Evolutionary conservation across 345 rosid species (phyloP), one percentile per base, ranked within the genome.

Genomic region (Brassica incana): DNA sequence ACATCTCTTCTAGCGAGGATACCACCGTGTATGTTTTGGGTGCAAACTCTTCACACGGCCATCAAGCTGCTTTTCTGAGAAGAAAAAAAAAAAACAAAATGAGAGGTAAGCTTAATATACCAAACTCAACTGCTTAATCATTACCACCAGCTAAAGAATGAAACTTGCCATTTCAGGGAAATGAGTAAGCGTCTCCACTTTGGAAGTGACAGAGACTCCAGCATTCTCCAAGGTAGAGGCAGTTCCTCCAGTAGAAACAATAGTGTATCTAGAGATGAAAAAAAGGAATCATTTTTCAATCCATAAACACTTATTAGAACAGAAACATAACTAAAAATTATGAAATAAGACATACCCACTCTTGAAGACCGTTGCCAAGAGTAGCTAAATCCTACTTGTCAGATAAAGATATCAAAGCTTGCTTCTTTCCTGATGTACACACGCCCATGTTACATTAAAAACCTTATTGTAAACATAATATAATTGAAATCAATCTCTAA

Each of bases 191-290:
- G 85, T 87, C 76, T 95, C 98, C 75, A 93, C 98, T 89, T 89
- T 93, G 74, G 30, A 27, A 27, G 91, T 95, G 16, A 95, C 98
- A 50, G 91, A 81, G 16, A 93, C 87, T n/a, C 97, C 97, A 52
- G 88, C 86, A 75, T 76, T 85, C 81, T 89, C 97, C 79, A 95
- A 74, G 32, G 97, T 81, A 77, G 96, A 82, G 30, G 99, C 92
- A 7, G 98, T 95, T 83, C 99, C 99, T 80, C 99, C 99, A 4
- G 98, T 95, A 8, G 98, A 95, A 76, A 95, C 97, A 78, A 93
- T 87, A 11, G 91, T 87, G 85, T 89, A 95, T 79, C 99, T 93
- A 29, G 12, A 3, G 43, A 64, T 4, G 36, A 65, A 10, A 65
- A 8, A 60, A 71, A 43, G 1, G 62, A 70, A 43, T 6, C 63